Evolutionary conservation across 108 stramenopile genomes (phyloP), one percentile per base, ranked within the genome.

Genomic region (Discostella stelligeroides): DNA sequence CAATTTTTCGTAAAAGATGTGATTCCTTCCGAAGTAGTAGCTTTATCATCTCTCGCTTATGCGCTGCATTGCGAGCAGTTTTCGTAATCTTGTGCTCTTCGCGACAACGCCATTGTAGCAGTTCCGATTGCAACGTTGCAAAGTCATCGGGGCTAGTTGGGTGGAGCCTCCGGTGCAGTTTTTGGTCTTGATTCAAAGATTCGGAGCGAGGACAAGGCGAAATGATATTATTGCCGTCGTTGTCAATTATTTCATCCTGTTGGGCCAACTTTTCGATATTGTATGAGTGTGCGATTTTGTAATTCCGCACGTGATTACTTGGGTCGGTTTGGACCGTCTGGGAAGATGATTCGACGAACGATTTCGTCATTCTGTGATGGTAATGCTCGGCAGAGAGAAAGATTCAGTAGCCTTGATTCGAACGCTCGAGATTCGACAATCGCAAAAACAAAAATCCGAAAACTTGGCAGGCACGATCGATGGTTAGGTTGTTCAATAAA

Each of bases 61-160:
- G 62, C 9, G 38, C 37, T 10, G 27, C 42, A 48, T 58, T 59
- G 18, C 68, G 45, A 10, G 47, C 56, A 27, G 62, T 63, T 6
- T 46, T 28, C 0, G 34, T 29, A 25, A 76, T 69, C 75, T 76
- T 76, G 17, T 55, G 61, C 20, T 76, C 62, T 55, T 76, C 61
- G 9, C 68, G 75, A 39, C 62, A 61, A 27, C 62, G 68, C 75
- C 75, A 76, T 64, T 63, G 55, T 3, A 76, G 14, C 46, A 76
- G 38, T 45, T 76, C 75, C 15, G 54, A 25, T 50, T 69, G 61
- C 17, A 76, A 61, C 30, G 34, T 51, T 56, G 20, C 68, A 41
- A 76, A 76, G 48, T 76, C 75, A 38, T 68, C 56, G 27, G 66
- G 68, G 29, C 14, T 41, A 42, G 50, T 68, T 34, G 75, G 75